Evolutionary conservation across 1,284 basidiomycete species (phyloP).

Genomic region (Pseudozyma thailandica): DNA sequence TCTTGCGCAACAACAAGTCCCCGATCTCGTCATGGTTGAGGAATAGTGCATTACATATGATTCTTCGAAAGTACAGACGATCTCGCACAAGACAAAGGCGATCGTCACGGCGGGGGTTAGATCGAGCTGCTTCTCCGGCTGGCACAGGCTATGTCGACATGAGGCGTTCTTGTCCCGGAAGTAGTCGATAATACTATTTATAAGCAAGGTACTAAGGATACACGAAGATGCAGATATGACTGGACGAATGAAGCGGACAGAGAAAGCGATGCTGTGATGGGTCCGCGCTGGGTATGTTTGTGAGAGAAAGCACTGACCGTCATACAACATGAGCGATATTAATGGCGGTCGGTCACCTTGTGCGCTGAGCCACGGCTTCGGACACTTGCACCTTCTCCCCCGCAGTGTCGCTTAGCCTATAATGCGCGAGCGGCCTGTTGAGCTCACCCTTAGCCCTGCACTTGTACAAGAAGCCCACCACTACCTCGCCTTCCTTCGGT

Average conservation of each 20-base stretch:
- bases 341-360: conserved; percentile 12
- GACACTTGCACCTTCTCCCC: conserved; percentile 17
- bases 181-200: neutral
- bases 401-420: conserved; percentile 31
- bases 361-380: conserved; percentile 17
- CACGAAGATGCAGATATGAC: conserved; percentile 1
- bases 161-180: neutral
- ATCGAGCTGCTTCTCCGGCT: too few species aligned
- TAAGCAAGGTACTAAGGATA: conserved; percentile 2
- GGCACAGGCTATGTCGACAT: too few species aligned
- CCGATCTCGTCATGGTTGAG: too few species aligned
- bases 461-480: conserved; percentile 61
- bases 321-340: too few species aligned
- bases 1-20: too few species aligned
- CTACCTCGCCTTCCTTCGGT: conserved; percentile 62
- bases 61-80: too few species aligned
- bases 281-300: conserved; percentile 18
- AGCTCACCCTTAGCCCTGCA: conserved; percentile 57
- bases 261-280: too few species aligned
- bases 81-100: too few species aligned
- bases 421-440: conserved; percentile 43
- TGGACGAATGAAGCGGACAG: neutral
- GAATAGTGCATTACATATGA: too few species aligned
- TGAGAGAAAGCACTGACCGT: too few species aligned
- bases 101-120: too few species aligned